Conservation (phyloP, 495 filamentous ascomycete species). For the Sporormia fimetaria region DNA sequence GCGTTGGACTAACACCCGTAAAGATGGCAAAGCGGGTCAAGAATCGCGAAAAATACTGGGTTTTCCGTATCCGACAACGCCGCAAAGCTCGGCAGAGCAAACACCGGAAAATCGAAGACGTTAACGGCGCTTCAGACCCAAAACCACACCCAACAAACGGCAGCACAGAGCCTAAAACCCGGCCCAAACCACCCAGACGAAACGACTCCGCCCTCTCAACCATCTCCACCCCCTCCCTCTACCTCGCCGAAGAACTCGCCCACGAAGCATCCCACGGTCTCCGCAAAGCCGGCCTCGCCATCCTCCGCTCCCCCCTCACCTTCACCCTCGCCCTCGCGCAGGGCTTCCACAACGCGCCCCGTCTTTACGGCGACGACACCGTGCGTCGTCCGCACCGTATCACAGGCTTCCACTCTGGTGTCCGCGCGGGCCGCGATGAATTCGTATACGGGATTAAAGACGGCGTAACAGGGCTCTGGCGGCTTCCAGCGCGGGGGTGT, state of each 20-base stretch:
- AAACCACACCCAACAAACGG: slow-evolving; percentile 6
- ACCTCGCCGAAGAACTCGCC: slow-evolving; percentile 18
- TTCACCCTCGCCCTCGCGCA: slow-evolving; percentile 62
- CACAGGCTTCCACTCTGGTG: slow-evolving; percentile 56
- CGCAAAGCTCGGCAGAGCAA: slow-evolving; percentile 6
- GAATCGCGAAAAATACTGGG: slow-evolving; percentile 37
- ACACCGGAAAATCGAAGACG: neutral
- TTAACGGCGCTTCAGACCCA: neutral
- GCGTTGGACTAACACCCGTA: slow-evolving; percentile 49
- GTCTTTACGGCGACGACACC: slow-evolving; percentile 41
- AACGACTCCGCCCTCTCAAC: slow-evolving; percentile 23
- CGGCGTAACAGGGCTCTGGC: slow-evolving; percentile 58
- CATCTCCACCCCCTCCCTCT: slow-evolving; percentile 40
- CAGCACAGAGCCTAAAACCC: slow-evolving; percentile 9
- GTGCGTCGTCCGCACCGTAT: slow-evolving; percentile 47
- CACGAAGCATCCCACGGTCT: slow-evolving; percentile 30
- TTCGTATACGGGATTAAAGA: slow-evolving; percentile 62
- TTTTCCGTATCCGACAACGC: too few species aligned
- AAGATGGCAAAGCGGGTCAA: slow-evolving; percentile 43
- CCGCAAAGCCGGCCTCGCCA: slow-evolving; percentile 16
- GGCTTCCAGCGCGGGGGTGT: slow-evolving; percentile 53
- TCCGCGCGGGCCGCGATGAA: slow-evolving; percentile 54
- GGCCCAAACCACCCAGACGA: slow-evolving; percentile 2
- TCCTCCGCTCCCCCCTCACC: slow-evolving; percentile 47
- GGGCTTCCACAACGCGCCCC: slow-evolving; percentile 74